Base-by-base conservation (phyloP, 2,329 filamentous ascomycete species). In the Rhynchosporium agropyri region DNA sequence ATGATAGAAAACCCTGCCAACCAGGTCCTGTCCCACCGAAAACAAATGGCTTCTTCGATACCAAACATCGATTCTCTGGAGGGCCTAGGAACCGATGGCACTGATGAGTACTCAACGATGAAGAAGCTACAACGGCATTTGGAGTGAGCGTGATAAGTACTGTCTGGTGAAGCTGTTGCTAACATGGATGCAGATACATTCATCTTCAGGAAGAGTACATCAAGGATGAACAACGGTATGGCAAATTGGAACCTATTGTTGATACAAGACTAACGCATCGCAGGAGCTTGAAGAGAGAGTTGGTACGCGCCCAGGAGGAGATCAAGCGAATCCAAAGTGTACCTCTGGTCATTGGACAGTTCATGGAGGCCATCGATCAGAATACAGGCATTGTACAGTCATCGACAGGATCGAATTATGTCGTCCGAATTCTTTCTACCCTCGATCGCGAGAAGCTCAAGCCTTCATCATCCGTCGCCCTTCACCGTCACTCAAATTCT, bases 321-420 rank as follows among this genome's bases (percentile, higher is more conserved):
- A 99, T 99, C 81, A 99, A 99, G 83, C 89, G 95, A 70, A 99
- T 99, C 77, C 95, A 99, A 81, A 97, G 92, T 77, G 95, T 99
- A 60, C 95, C 95, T 33, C 81, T 99, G 66, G 95, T 99, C 67
- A 99, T 99, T 76, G 95, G 95, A 65, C 95, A 99, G 79, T 99
- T 99, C 76, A 99, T 99, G 95, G 95, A 99, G 80, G 95, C 95
- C 61, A 99, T 99, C 75, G 95, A 99, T 77, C 95, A 99, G 80
- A 99, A 97, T 79, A 99, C 95, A 68, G 95, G 95, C 63, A 99
- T 99, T 71, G 95, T 99, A 67, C 95, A 99, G 78, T 98, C 94
- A 56, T 97, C 92, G 68, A 99, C 95, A 40, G 95, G 95, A 61
- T 97, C 93, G 61, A 99, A 99, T 83, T 99, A 99, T 77, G 95